phyloP scores from a whole-genome alignment of 306 rosid genomes.

The Malus orientalis region DNA sequence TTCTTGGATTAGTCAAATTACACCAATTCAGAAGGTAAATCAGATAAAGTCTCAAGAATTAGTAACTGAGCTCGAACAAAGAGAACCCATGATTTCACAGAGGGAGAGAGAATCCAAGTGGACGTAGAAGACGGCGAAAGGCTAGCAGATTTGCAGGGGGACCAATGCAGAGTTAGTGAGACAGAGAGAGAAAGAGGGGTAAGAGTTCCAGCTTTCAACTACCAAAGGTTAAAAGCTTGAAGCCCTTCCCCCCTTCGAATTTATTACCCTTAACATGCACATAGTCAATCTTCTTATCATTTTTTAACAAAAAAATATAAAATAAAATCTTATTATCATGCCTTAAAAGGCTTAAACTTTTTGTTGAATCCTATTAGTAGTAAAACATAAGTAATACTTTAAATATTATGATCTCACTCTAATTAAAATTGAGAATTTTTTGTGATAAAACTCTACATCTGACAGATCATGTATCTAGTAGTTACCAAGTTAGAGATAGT shows the following conservation, averaged over 20 bases:
- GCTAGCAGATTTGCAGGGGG: slow-evolving; percentile 33
- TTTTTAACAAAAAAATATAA: too few species aligned
- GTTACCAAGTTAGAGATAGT: too few species aligned
- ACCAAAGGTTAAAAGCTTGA: not conserved
- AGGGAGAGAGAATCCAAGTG: slow-evolving; percentile 23
- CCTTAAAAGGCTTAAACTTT: too few species aligned
- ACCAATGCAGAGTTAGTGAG: slow-evolving; percentile 21
- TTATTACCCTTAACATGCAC: too few species aligned
- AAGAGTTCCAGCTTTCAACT: not conserved
- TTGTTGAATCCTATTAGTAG: too few species aligned
- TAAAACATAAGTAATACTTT: too few species aligned
- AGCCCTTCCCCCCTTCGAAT: too few species aligned
- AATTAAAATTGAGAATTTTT: too few species aligned
- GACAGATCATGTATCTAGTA: too few species aligned
- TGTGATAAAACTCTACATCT: too few species aligned
- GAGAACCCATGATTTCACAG: slow-evolving; percentile 24
- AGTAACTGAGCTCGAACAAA: slow-evolving; percentile 24
- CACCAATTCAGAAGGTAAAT: slow-evolving; percentile 44
- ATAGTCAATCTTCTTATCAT: too few species aligned
- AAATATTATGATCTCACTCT: too few species aligned
- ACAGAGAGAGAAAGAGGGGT: not conserved
- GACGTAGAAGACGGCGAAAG: slow-evolving; percentile 54
- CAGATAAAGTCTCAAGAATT: slow-evolving; percentile 18
- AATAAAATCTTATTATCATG: not conserved
- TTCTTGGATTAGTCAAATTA: slow-evolving; percentile 26